Evolutionary conservation across 2,329 filamentous ascomycete species (phyloP), one percentile per base, ranked within the genome.

Genomic region (Aureobasidium namibiae): DNA sequence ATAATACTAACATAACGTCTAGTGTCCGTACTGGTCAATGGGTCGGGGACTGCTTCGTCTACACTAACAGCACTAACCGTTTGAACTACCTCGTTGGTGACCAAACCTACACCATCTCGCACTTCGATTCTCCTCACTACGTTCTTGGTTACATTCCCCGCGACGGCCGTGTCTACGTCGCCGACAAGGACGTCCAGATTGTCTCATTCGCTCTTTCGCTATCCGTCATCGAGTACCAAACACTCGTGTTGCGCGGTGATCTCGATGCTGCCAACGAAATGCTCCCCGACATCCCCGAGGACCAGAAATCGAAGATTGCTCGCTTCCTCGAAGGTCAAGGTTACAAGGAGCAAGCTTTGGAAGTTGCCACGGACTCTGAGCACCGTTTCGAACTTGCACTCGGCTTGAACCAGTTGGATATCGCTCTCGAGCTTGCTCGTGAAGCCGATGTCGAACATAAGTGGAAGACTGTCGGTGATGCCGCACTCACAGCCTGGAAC

Each of bases 1-100:
- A 3, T 16, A 23, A n/a, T 10, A 23, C 45, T 41, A 24, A 49
- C 50, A 54, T 26, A 38, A 36, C 42, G 13, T 29, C 34, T 21
- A 90, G 87, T 64, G 91, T 97, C 54, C 88, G 90, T 64, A 96
- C 92, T 21, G 94, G 92, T 66, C 89, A 95, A 77, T 99, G 94
- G 94, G 89, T 99, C 60, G 94, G 94, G 63, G 94, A 99, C 77
- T 96, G 92, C 78, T 96, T 99, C 80, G 92, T 97, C 72, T 99
- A 97, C 81, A 96, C 94, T 59, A 97, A 95, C 80, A 89, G 83
- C 73, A 95, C 92, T 10, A 96, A 97, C 80, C 89, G 94, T 63
- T 80, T 99, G 61, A 97, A 97, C 79, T 97, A 97, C 77, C 84
- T 99, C 23, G 92, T 99, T 14, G 94, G 94, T 65, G 94, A 97